Percentiles rank a stretch among this genome's conserved stretches.
Evolutionary conservation across 805 yeast species (phyloP).

Genomic region (Hanseniaspora jakobsenii): DNA sequence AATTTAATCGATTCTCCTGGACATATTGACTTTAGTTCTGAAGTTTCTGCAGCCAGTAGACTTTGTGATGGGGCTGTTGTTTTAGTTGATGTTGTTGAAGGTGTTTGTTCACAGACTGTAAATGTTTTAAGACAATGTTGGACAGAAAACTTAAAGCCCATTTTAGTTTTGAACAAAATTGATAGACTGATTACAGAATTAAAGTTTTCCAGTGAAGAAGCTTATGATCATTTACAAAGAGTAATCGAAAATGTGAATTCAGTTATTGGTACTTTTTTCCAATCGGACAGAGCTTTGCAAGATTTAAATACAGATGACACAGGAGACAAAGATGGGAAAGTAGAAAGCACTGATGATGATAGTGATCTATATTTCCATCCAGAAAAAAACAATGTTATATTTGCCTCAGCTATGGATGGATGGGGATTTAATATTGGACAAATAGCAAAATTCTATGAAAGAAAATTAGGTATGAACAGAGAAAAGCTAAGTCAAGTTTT

Average conservation of each 20-base stretch:
- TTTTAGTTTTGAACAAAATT: slow-evolving; percentile 79
- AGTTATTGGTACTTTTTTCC: slow-evolving; percentile 81
- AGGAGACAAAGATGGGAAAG: slow-evolving; percentile 39
- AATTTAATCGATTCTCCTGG: slow-evolving; percentile 97
- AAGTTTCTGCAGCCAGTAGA: slow-evolving; percentile 90
- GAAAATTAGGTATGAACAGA: slow-evolving; percentile 72
- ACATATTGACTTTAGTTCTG: slow-evolving; percentile 94
- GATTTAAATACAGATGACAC: slow-evolving; percentile 40
- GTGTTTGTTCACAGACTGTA: slow-evolving; percentile 94
- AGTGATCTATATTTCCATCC: slow-evolving; percentile 79
- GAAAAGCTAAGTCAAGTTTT: slow-evolving; percentile 69
- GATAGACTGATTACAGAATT: slow-evolving; percentile 78
- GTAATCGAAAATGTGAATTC: slow-evolving; percentile 89
- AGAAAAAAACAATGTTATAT: slow-evolving; percentile 73
- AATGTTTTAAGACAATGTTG: slow-evolving; percentile 91
- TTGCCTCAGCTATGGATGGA: slow-evolving; percentile 87
- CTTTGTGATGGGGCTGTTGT: slow-evolving; percentile 95
- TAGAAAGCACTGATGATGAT: slow-evolving; percentile 60
- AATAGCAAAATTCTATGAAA: slow-evolving; percentile 74
- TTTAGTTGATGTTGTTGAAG: slow-evolving; percentile 92
- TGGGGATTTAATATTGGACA: slow-evolving; percentile 94
- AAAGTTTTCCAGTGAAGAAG: slow-evolving; percentile 70
- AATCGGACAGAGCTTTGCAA: slow-evolving; percentile 85
- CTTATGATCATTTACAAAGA: slow-evolving; percentile 65
- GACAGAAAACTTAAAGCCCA: slow-evolving; percentile 81